A percentile compares a stretch with the other conserved stretches of the same genome.
These are phyloP conservation scores for Gigaspora rosea DNA, from an alignment of 192 early-diverging fungal genomes.

Conservation along the genomic window DNA sequence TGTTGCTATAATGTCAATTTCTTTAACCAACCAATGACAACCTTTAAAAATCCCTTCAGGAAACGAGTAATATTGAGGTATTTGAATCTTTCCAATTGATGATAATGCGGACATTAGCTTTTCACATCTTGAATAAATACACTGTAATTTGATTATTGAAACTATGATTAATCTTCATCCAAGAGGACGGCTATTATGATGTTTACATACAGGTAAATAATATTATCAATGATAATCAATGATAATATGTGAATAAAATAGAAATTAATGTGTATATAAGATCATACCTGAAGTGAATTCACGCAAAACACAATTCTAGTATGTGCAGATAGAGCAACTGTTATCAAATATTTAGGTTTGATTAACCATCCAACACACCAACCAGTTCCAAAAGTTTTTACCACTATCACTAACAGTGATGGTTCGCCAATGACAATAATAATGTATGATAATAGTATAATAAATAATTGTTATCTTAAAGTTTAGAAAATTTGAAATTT, in stretches of 20 bases:
- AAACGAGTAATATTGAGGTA: slow-evolving; percentile 63
- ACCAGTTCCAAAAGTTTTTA: slow-evolving; percentile 93
- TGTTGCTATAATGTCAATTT: slow-evolving; percentile 88
- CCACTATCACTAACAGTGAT: slow-evolving; percentile 91
- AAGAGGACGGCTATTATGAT: slow-evolving; percentile 65
- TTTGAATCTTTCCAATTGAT: slow-evolving; percentile 60
- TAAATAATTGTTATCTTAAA: neutral
- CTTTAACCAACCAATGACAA: slow-evolving; percentile 82
- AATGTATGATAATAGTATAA: neutral
- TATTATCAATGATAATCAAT: too few species aligned
- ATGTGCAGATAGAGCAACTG: slow-evolving; percentile 80
- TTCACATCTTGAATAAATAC: slow-evolving; percentile 74
- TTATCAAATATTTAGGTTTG: slow-evolving; percentile 72
- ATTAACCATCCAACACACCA: slow-evolving; percentile 97
- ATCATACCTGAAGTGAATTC: slow-evolving; percentile 75
- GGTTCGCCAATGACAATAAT: slow-evolving; percentile 67
- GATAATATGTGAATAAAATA: neutral
- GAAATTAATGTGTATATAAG: neutral
- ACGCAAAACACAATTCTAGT: slow-evolving; percentile 88
- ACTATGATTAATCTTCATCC: slow-evolving; percentile 59
- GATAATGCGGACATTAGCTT: slow-evolving; percentile 69
- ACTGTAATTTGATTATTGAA: slow-evolving; percentile 65
- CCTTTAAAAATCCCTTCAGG: slow-evolving; percentile 71
- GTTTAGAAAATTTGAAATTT: neutral
- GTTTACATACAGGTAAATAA: too few species aligned